Evolutionary conservation across 768 basidiomycete genomes (phyloP).

Genomic region (Guyanaporus albipodus): DNA sequence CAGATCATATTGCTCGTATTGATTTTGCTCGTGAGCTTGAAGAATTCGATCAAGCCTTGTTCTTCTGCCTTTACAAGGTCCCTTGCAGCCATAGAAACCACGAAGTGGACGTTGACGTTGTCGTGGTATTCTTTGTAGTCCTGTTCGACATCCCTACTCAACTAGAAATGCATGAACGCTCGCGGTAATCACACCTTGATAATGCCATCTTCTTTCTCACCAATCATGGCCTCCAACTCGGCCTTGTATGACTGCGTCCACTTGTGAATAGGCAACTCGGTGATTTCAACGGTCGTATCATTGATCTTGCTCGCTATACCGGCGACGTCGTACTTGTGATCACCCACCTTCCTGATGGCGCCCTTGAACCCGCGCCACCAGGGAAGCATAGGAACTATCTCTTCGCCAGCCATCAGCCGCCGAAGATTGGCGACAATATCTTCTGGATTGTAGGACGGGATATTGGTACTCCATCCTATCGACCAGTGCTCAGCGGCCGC

Average conservation of each 20-base stretch:
- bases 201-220: constrained; percentile 74
- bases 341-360: constrained; percentile 71
- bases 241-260: constrained; percentile 94
- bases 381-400: constrained; percentile 80
- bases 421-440: constrained; percentile 90
- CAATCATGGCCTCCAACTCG: constrained; percentile 87
- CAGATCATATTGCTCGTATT: constrained; percentile 97
- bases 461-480: constrained; percentile 88
- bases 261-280: constrained; percentile 89
- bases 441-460: constrained; percentile 89
- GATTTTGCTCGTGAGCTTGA: constrained; percentile 83
- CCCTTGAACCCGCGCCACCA: constrained; percentile 99
- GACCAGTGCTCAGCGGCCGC: background rate
- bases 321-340: constrained; percentile 81
- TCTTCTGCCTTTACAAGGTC: constrained; percentile 84
- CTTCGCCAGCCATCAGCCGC: constrained; percentile 81
- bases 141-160: constrained; percentile 38
- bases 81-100: constrained; percentile 73
- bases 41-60: constrained; percentile 86
- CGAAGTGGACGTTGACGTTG: constrained; percentile 86
- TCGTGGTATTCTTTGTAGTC: constrained; percentile 98
- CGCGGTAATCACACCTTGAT: constrained; percentile 60
- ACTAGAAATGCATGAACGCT: background rate
- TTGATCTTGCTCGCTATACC: constrained; percentile 75
- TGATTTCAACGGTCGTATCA: constrained; percentile 90